Evolutionary conservation across 768 basidiomycete species (phyloP).

Genomic region (Inosperma sp.): DNA sequence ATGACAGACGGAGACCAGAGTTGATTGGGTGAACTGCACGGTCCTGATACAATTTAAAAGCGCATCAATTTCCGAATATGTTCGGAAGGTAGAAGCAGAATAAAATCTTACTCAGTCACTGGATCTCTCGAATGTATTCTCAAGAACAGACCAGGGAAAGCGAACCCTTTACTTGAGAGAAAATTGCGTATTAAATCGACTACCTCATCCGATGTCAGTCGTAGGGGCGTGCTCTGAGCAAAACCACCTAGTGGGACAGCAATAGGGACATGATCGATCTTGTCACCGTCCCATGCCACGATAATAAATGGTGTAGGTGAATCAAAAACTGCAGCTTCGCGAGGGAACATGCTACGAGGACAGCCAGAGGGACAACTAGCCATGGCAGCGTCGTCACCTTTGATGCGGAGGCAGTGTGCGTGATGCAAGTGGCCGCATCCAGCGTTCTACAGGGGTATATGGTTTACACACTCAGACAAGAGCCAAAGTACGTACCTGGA

Average conservation of each 20-base stretch:
- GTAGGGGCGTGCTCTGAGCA: background rate
- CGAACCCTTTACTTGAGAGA: conserved; percentile 5
- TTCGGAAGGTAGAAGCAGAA: background rate
- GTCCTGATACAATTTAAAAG: background rate
- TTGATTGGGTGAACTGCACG: conserved; percentile 7
- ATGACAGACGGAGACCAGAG: conserved; percentile 6
- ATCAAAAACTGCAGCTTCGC: conserved; percentile 1
- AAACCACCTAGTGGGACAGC: background rate
- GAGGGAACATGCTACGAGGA: background rate
- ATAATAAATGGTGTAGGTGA: background rate
- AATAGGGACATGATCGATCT: conserved; percentile 1
- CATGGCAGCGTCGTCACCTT: background rate
- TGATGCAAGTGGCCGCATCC: conserved; percentile 8
- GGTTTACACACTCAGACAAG: background rate
- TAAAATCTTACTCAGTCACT: background rate
- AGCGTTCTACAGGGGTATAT: conserved; percentile 3
- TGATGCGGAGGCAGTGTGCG: conserved; percentile 2
- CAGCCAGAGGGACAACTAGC: conserved; percentile 5
- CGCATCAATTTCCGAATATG: background rate
- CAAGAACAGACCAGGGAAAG: conserved; percentile 3
- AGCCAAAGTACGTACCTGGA: background rate
- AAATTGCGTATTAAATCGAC: conserved; percentile 1
- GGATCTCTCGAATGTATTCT: conserved; percentile 7
- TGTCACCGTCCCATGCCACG: conserved; percentile 4
- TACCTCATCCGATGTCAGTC: conserved; percentile 5